phyloP scores from a whole-genome alignment of 2,329 filamentous ascomycete genomes.

The Scytalidium lignicola region DNA sequence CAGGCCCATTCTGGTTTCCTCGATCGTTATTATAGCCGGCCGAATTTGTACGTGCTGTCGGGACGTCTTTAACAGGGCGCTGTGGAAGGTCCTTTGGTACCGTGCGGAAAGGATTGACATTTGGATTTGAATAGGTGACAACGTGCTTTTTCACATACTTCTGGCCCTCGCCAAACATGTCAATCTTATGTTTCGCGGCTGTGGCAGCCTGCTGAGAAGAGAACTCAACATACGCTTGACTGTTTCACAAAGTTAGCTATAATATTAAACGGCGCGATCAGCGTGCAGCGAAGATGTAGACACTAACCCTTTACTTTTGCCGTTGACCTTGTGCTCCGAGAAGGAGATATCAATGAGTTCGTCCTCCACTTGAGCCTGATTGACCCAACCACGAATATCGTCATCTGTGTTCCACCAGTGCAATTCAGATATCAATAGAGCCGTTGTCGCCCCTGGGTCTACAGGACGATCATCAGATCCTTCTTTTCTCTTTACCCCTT shows the following conservation, averaged over 20 bases:
- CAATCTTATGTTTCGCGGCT: conserved; percentile 76
- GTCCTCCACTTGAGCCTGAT: conserved; percentile 72
- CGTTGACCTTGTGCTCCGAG: conserved; percentile 97
- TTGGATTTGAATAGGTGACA: conserved; percentile 70
- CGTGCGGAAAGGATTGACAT: conserved; percentile 83
- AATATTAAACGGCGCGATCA: not conserved
- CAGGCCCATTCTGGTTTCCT: conserved; percentile 26
- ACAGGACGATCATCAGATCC: conserved; percentile 53
- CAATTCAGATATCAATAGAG: conserved; percentile 81
- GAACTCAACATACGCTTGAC: conserved; percentile 81
- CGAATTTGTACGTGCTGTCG: conserved; percentile 47
- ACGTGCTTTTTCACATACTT: conserved; percentile 59
- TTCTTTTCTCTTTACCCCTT: conserved; percentile 58
- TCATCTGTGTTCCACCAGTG: conserved; percentile 98
- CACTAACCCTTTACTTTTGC: conserved; percentile 92
- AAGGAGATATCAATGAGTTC: conserved; percentile 92
- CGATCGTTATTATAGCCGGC: conserved; percentile 45
- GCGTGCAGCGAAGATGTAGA: not conserved
- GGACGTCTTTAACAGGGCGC: conserved; percentile 58
- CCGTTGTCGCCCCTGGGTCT: conserved; percentile 57
- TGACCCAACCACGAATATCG: conserved; percentile 82
- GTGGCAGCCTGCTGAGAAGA: conserved; percentile 78
- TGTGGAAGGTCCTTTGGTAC: conserved; percentile 81
- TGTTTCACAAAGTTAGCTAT: conserved; percentile 22
- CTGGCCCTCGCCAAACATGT: conserved; percentile 50